phyloP scores from a whole-genome alignment of 177 flowering plant genomes.

The Vitis hybrid region DNA sequence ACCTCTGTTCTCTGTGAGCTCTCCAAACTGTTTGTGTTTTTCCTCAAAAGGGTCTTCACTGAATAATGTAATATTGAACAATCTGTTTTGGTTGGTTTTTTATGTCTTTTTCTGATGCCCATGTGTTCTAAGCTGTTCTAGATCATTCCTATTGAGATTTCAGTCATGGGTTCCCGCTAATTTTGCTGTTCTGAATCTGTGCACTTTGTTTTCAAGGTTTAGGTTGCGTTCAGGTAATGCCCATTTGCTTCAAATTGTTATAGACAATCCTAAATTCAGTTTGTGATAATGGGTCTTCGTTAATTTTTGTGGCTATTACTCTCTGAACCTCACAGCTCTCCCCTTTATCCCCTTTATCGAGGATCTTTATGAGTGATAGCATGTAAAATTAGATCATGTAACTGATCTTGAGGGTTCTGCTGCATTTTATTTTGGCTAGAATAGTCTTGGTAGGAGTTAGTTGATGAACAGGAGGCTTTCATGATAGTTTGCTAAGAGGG shows the following conservation, averaged over 20 bases:
- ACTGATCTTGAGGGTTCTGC: conserved; percentile 14
- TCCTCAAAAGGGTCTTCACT: conserved; percentile 14
- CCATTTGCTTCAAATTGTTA: conserved; percentile 31
- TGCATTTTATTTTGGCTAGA: conserved; percentile 16
- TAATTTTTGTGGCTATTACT: conserved; percentile 30
- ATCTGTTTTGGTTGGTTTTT: not conserved
- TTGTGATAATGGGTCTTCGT: conserved; percentile 39
- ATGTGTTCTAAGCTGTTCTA: conserved; percentile 24
- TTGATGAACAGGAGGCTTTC: conserved; percentile 19
- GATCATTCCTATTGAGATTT: conserved; percentile 8
- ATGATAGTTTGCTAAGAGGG: conserved; percentile 2
- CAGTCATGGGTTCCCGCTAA: conserved; percentile 52
- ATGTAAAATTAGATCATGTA: conserved; percentile 35
- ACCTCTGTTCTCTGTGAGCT: conserved; percentile 5
- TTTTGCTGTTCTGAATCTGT: conserved; percentile 10
- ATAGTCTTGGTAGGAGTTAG: conserved; percentile 16
- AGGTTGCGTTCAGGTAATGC: conserved; percentile 18
- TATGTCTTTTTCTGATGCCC: conserved; percentile 24
- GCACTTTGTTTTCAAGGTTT: conserved; percentile 12
- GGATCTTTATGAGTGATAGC: conserved; percentile 4
- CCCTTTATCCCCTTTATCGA: conserved; percentile 5
- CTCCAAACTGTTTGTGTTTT: conserved; percentile 7
- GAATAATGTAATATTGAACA: conserved; percentile 33
- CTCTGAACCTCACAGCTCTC: not conserved
- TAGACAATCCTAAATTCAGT: conserved; percentile 17